Conservation (phyloP, 2,329 filamentous ascomycete genomes). For the Exserohilum rostratum region DNA sequence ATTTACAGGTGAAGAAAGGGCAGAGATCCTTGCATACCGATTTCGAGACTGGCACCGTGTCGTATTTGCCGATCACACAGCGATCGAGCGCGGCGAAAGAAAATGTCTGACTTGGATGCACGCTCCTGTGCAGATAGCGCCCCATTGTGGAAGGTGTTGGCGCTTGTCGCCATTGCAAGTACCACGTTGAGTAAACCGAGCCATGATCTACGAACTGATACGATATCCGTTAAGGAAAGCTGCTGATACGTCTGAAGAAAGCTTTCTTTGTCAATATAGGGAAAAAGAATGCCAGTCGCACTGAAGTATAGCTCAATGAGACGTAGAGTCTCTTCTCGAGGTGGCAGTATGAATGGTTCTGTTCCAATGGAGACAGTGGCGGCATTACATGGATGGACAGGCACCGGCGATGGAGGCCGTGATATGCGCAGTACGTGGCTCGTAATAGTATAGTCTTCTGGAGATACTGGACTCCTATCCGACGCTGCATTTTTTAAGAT, state of each 20-base stretch:
- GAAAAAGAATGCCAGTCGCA: conserved; percentile 48
- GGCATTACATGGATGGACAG: conserved; percentile 1
- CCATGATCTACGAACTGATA: conserved; percentile 55
- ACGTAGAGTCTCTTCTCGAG: conserved; percentile 34
- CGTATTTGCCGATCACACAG: conserved; percentile 54
- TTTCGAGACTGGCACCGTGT: conserved; percentile 54
- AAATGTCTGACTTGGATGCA: conserved; percentile 52
- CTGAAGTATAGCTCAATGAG: conserved; percentile 48
- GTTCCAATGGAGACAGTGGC: conserved; percentile 15
- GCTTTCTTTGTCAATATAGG: conserved; percentile 48
- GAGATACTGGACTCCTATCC: conserved; percentile 3
- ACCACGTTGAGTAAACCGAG: conserved; percentile 59
- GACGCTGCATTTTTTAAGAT: conserved; percentile 5
- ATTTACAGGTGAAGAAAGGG: background rate
- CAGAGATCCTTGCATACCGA: conserved; percentile 37
- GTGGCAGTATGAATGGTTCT: conserved; percentile 42
- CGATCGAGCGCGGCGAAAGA: conserved; percentile 52
- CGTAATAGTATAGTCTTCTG: conserved; percentile 17
- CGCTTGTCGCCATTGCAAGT: conserved; percentile 55
- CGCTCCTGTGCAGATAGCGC: conserved; percentile 45
- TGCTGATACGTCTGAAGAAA: conserved; percentile 47
- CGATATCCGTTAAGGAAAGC: conserved; percentile 39
- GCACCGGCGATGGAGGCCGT: conserved; percentile 22
- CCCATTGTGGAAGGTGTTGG: conserved; percentile 29
- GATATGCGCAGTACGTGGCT: conserved; percentile 26